Evolutionary conservation across 352 stramenopile species (phyloP), one percentile per base, ranked within the genome.

Genomic region (Aphanomyces astaci): DNA sequence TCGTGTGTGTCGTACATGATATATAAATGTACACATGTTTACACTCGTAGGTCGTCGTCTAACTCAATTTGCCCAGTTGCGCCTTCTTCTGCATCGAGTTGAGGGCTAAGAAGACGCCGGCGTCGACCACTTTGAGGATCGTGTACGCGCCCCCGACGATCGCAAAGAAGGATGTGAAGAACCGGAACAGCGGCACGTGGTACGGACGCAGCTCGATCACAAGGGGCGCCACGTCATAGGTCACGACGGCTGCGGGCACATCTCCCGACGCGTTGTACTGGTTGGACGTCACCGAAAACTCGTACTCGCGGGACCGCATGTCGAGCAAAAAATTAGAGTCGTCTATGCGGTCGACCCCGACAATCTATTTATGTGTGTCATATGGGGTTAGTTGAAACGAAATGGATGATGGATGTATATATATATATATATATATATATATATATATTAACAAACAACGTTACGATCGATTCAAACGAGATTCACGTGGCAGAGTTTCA

Each of bases 81-180:
- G 88, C 76, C 74, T 92, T 94, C 72, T 86, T 90, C 77, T 88
- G 86, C 73, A 94, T 86, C 45, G 84, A 90, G 72, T 91, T 92
- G 60, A 92, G 77, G 19, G 82, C 70, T 66, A 90, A 77, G 75
- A 92, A 94, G 24, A 92, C 75, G 19, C 83, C 84, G 4, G 83
- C 87, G 74, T 93, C 82, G 48, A 93, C 73, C 48, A 95, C 79
- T n/a, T 84, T 79, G 59, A 95, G 83, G 71, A 95, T 80, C 13
- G 86, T 95, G 65, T 89, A 92, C 0, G 91, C 84, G 51, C 86
- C 86, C 22, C 86, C 86, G 45, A 95, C 81, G 49, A 95, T 86
- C 45, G 86, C 86, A 36, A 85, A 95, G 22, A 90, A 69, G 51
- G 84, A 85, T 30, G 86, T 95, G 67, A 95, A 66, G 54, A 95